These are phyloP conservation scores for Pseudogymnoascus sp. DNA, from an alignment of 2,329 filamentous ascomycete genomes.

Conservation along the genomic window DNA sequence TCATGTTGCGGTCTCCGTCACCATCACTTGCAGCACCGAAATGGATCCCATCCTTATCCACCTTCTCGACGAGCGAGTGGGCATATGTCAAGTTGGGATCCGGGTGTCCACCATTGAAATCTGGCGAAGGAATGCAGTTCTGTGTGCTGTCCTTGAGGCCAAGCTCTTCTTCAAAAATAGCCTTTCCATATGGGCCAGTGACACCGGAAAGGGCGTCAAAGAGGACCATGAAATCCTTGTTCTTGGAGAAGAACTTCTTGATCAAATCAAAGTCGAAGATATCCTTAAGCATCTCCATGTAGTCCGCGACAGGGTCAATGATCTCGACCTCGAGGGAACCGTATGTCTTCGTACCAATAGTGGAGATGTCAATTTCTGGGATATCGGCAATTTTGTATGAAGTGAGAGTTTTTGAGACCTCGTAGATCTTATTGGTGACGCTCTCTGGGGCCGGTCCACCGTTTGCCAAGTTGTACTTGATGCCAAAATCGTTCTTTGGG, in stretches of 20 bases:
- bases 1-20: constrained; percentile 99
- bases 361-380: constrained; percentile 74
- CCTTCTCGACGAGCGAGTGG: constrained; percentile 84
- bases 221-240: constrained; percentile 91
- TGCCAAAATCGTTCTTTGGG: constrained; percentile 91
- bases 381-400: constrained; percentile 90
- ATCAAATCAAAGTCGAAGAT: constrained; percentile 98
- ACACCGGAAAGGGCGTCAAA: constrained; percentile 94
- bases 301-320: constrained; percentile 87
- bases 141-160: constrained; percentile 73
- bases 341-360: constrained; percentile 75
- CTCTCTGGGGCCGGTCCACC: constrained; percentile 92
- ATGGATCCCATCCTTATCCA: constrained; percentile 84
- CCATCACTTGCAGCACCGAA: constrained; percentile 96
- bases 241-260: constrained; percentile 79
- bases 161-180: constrained; percentile 91
- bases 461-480: constrained; percentile 99
- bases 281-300: constrained; percentile 89
- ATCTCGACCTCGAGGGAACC: constrained; percentile 88
- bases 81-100: constrained; percentile 98
- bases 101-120: constrained; percentile 95
- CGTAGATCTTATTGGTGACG: constrained; percentile 97
- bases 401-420: constrained; percentile 77
- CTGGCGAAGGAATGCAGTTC: constrained; percentile 84
- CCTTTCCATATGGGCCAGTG: constrained; percentile 87